These are phyloP conservation scores for Tuber magnatum DNA, from an alignment of 495 filamentous ascomycete genomes.

Conservation along the genomic window DNA sequence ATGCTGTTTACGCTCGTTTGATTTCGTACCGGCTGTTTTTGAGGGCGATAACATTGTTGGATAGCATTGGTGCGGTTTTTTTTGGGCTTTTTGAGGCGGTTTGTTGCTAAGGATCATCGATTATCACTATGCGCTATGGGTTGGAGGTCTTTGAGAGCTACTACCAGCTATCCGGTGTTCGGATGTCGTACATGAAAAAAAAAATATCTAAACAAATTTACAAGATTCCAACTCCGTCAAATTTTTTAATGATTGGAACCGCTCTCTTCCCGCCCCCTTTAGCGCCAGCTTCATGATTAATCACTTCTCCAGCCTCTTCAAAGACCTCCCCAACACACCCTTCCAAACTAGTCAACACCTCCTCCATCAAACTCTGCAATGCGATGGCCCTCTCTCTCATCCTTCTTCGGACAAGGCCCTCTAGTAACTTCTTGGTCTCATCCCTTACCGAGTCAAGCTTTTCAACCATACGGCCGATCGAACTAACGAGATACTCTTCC, in stretches of 20 bases:
- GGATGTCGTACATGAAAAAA: not conserved
- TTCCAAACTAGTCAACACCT: slow-evolving; percentile 62
- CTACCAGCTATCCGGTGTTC: not conserved
- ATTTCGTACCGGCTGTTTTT: not conserved
- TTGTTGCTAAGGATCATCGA: not conserved
- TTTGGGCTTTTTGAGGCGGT: not conserved
- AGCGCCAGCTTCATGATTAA: slow-evolving; percentile 9
- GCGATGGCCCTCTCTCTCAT: slow-evolving; percentile 84
- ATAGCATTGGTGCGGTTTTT: not conserved
- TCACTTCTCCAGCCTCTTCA: slow-evolving; percentile 21
- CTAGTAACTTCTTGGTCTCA: slow-evolving; percentile 65
- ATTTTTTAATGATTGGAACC: slow-evolving; percentile 23
- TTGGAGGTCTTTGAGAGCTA: not conserved
- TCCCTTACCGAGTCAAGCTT: slow-evolving; percentile 62
- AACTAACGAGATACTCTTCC: slow-evolving; percentile 90
- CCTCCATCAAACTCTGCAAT: slow-evolving; percentile 62
- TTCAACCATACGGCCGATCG: slow-evolving; percentile 74
- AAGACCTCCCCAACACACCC: slow-evolving; percentile 26
- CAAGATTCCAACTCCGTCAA: slow-evolving; percentile 26
- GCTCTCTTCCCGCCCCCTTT: slow-evolving; percentile 18
- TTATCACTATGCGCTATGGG: not conserved
- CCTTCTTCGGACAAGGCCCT: slow-evolving; percentile 63
- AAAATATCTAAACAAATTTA: slow-evolving; percentile 10
- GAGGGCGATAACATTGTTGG: not conserved
- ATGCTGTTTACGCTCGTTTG: not conserved